Percentiles rank a stretch among this genome's conserved stretches.
Evolutionary conservation across 2,329 filamentous ascomycete species (phyloP).

Genomic region (Akanthomyces dipterigenus): DNA sequence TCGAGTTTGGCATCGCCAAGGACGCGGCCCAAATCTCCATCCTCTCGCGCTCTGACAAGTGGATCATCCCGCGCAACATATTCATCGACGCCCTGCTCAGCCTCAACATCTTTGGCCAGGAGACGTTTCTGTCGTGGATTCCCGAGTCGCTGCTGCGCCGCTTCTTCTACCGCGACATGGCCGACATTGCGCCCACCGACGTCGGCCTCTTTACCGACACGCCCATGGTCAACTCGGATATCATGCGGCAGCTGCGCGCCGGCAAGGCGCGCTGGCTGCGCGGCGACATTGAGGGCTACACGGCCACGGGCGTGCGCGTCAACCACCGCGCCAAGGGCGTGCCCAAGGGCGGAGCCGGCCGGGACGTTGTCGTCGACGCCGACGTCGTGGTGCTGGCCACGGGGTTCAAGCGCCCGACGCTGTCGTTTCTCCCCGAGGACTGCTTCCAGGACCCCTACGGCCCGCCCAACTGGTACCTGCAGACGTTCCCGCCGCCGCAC

Average conservation of each 20-base stretch:
- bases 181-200: slow-evolving; percentile 60
- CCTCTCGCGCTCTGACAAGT: slow-evolving; percentile 73
- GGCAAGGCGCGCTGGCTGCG: slow-evolving; percentile 73
- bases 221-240: slow-evolving; percentile 79
- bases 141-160: slow-evolving; percentile 68
- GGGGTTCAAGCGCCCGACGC: slow-evolving; percentile 66
- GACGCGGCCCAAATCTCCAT: slow-evolving; percentile 64
- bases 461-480: slow-evolving; percentile 83
- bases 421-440: slow-evolving; percentile 67
- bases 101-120: slow-evolving; percentile 71
- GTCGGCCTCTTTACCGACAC: slow-evolving; percentile 78
- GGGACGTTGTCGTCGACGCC: slow-evolving; percentile 57
- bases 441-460: slow-evolving; percentile 67
- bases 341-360: slow-evolving; percentile 67
- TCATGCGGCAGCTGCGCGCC: slow-evolving; percentile 67
- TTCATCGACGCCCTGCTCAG: slow-evolving; percentile 67
- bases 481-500: slow-evolving; percentile 73
- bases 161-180: slow-evolving; percentile 77
- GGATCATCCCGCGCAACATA: slow-evolving; percentile 79
- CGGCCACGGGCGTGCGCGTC: slow-evolving; percentile 58
- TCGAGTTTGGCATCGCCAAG: slow-evolving; percentile 68
- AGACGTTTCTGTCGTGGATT: slow-evolving; percentile 69
- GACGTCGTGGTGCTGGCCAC: slow-evolving; percentile 81
- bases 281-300: slow-evolving; percentile 66
- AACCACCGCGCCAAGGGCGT: slow-evolving; percentile 67